Conservation (phyloP, 805 yeast species). For the Clavispora santaluciae region DNA sequence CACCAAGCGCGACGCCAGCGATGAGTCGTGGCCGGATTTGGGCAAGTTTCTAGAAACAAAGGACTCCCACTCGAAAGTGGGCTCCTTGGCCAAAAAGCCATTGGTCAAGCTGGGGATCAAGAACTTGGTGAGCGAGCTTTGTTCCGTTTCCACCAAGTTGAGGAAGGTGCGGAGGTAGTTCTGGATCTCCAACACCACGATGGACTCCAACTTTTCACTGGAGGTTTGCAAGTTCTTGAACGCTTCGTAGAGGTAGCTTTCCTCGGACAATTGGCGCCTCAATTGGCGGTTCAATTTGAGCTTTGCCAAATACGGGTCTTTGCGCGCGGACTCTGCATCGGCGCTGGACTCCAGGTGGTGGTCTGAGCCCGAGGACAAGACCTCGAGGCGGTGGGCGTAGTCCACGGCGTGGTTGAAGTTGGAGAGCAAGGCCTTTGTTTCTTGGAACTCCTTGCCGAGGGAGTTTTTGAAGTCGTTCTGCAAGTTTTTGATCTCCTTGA, state of each 20-base stretch:
- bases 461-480: conserved; percentile 81
- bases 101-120: conserved; percentile 54
- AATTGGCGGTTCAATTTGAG: conserved; percentile 70
- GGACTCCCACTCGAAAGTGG: conserved; percentile 84
- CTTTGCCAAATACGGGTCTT: conserved; percentile 81
- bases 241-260: conserved; percentile 84
- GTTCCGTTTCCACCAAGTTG: conserved; percentile 64
- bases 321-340: conserved; percentile 34
- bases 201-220: conserved; percentile 80
- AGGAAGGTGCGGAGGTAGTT: conserved; percentile 72
- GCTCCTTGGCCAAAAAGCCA: conserved; percentile 66
- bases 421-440: conserved; percentile 36
- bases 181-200: conserved; percentile 83
- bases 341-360: conserved; percentile 9
- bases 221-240: conserved; percentile 80
- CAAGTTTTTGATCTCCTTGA: conserved; percentile 78
- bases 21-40: conserved; percentile 21
- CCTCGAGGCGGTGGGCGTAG: conserved; percentile 44
- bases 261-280: conserved; percentile 73
- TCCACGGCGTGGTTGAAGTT: conserved; percentile 61
- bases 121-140: conserved; percentile 63
- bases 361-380: conserved; percentile 10
- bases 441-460: conserved; percentile 53
- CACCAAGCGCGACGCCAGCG: conserved; percentile 30
- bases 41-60: conserved; percentile 66